phyloP scores from a whole-genome alignment of 2,329 filamentous ascomycete species.

The Microdochium bolleyi region DNA sequence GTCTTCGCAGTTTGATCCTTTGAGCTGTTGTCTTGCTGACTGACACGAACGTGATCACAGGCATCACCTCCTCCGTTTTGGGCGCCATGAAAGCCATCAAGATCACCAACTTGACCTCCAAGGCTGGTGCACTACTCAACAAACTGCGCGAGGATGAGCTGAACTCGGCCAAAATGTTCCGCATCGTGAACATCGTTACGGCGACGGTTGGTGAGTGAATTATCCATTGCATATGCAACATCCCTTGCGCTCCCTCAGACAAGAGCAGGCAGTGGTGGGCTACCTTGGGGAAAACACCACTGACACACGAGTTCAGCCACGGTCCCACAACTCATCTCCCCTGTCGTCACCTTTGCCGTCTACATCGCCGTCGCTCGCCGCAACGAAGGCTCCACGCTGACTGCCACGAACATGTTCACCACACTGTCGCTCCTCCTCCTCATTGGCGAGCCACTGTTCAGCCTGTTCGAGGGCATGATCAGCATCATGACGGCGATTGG shows the following conservation, averaged over 20 bases:
- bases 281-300: too few relatives aligned
- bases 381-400: not conserved
- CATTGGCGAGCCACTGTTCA: not conserved
- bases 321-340: not conserved
- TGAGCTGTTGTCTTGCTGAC: too few relatives aligned
- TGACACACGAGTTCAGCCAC: too few relatives aligned
- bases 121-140: not conserved
- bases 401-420: not conserved
- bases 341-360: not conserved
- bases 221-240: too few relatives aligned
- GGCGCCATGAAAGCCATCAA: not conserved
- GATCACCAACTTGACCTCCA: not conserved
- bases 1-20: not conserved
- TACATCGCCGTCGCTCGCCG: not conserved
- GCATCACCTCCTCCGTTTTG: not conserved
- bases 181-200: not conserved
- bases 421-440: not conserved
- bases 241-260: too few relatives aligned
- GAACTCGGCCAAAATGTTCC: not conserved
- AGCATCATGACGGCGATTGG: not conserved
- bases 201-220: not conserved
- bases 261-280: too few relatives aligned
- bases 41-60: not conserved
- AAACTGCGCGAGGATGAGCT: not conserved
- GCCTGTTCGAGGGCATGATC: not conserved